These are phyloP conservation scores for Crithidia thermophila DNA, from an alignment of 208 protist genomes.

Conservation along the genomic window DNA sequence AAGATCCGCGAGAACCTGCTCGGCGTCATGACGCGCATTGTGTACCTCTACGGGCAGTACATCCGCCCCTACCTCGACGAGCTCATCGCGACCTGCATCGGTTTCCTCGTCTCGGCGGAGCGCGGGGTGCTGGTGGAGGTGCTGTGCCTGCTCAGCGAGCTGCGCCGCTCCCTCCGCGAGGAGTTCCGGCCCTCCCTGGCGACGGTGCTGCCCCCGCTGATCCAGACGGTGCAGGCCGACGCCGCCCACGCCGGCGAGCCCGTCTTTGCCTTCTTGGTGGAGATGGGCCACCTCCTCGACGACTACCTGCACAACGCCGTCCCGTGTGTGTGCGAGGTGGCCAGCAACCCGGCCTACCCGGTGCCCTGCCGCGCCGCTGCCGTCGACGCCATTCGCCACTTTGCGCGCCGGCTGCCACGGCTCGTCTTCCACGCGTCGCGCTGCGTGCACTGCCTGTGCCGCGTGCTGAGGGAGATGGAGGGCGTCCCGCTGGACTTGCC, in stretches of 20 bases:
- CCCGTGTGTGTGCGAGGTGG: conserved; percentile 81
- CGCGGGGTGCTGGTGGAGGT: conserved; percentile 66
- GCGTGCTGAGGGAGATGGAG: conserved; percentile 72
- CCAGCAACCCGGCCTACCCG: conserved; percentile 56
- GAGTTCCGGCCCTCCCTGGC: conserved; percentile 85
- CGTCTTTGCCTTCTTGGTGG: conserved; percentile 79
- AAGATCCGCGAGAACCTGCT: conserved; percentile 78
- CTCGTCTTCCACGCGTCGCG: conserved; percentile 77
- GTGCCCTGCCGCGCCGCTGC: conserved; percentile 58
- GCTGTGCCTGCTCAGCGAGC: conserved; percentile 67
- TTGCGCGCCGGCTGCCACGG: conserved; percentile 65
- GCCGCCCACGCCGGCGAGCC: conserved; percentile 50
- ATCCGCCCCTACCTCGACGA: conserved; percentile 69
- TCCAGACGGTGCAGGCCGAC: conserved; percentile 64
- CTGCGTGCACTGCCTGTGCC: conserved; percentile 82
- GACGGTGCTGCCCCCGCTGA: conserved; percentile 67
- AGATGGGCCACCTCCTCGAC: conserved; percentile 77
- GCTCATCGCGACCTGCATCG: conserved; percentile 54
- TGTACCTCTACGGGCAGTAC: conserved; percentile 62
- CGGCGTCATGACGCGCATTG: conserved; percentile 56
- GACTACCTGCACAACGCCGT: conserved; percentile 82
- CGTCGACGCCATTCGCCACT: conserved; percentile 67
- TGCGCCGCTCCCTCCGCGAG: conserved; percentile 74
- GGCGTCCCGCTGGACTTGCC: conserved; percentile 15
- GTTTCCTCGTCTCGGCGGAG: conserved; percentile 62